A percentile compares a stretch with the other conserved stretches of the same genome.
phyloP scores from a whole-genome alignment of 495 filamentous ascomycete genomes.

The Aspergillus saccharolyticus region DNA sequence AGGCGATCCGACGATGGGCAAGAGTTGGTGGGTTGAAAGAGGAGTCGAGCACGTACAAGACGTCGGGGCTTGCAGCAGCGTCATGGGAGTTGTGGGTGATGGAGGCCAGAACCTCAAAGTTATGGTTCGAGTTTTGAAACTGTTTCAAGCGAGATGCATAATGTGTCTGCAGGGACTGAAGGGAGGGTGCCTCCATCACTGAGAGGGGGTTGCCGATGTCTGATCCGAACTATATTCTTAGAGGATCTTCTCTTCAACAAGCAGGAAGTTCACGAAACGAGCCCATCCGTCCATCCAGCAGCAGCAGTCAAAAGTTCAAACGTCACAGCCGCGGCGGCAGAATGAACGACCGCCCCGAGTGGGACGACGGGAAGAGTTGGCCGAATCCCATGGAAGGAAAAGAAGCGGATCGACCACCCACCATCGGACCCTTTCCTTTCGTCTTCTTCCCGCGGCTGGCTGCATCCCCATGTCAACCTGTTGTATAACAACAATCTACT shows the following conservation, averaged over 20 bases:
- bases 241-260: background rate
- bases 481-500: too few relatives aligned
- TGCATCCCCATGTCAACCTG: too few relatives aligned
- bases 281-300: too few relatives aligned
- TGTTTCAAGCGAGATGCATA: slow-evolving; percentile 47
- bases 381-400: slow-evolving; percentile 2
- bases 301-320: background rate
- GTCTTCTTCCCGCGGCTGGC: background rate
- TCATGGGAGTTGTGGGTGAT: slow-evolving; percentile 30
- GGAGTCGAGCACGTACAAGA: slow-evolving; percentile 83
- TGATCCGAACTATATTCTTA: background rate
- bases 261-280: background rate
- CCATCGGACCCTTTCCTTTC: background rate
- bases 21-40: slow-evolving; percentile 91
- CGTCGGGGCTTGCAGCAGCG: slow-evolving; percentile 22
- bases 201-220: background rate
- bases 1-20: slow-evolving; percentile 74
- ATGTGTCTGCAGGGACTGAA: slow-evolving; percentile 27
- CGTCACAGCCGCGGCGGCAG: too few relatives aligned
- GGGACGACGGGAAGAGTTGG: background rate
- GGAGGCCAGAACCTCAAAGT: slow-evolving; percentile 57
- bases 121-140: slow-evolving; percentile 51
- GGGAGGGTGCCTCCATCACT: slow-evolving; percentile 30
- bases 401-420: background rate
- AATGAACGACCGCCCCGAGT: background rate